Evolutionary conservation across 2,329 filamentous ascomycete genomes (phyloP).

Genomic region (Thelonectria blattea): DNA sequence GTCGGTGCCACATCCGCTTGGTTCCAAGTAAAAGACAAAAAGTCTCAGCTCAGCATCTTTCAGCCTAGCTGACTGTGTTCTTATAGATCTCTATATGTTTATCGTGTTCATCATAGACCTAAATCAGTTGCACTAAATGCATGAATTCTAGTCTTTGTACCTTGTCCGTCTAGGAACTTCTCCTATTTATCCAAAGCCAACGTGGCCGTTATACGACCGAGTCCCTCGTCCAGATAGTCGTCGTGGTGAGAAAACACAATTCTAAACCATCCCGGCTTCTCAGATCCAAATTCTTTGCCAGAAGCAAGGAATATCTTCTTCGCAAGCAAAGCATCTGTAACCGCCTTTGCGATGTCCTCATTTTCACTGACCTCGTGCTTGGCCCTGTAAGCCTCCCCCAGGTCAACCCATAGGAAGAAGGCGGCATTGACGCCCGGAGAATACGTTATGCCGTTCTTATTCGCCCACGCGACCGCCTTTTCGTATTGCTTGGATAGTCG

Average conservation of each 20-base stretch:
- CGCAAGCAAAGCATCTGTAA: constrained; percentile 39
- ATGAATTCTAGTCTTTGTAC: no score
- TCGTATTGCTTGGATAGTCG: constrained; percentile 48
- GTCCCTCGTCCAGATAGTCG: constrained; percentile 40
- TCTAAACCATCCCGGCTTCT: constrained; percentile 47
- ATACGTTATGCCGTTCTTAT: constrained; percentile 50
- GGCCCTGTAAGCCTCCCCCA: constrained; percentile 43
- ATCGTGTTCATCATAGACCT: no score
- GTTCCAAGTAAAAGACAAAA: no score
- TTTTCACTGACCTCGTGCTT: constrained; percentile 20
- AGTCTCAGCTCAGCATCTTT: no score
- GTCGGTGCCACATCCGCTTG: no score
- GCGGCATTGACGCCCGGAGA: constrained; percentile 56
- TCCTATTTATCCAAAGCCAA: background rate
- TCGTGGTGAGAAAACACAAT: constrained; percentile 47
- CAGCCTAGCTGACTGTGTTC: no score
- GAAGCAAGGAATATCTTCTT: constrained; percentile 46
- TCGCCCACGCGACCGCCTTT: constrained; percentile 45
- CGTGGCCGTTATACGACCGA: constrained; percentile 29
- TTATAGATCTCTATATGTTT: no score
- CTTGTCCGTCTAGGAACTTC: no score
- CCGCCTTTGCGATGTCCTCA: constrained; percentile 33
- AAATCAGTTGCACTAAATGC: no score
- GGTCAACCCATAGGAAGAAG: constrained; percentile 62
- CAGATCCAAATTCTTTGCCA: constrained; percentile 46